Percentiles rank a stretch among this genome's conserved stretches.
phyloP scores from a whole-genome alignment of 78 protist species.

The Speleostelium caveatum region DNA sequence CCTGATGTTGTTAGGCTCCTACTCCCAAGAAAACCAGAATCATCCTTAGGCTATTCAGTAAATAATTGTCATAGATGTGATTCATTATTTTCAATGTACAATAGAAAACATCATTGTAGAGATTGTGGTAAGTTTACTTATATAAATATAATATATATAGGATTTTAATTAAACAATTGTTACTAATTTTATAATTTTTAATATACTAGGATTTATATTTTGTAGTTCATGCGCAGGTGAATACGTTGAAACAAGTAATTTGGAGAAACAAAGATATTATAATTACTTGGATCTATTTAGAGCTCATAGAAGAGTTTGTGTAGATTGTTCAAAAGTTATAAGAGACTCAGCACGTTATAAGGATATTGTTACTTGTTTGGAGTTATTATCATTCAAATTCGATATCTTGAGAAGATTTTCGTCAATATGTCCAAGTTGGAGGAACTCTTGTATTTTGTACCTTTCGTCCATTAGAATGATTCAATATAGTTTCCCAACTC shows the following conservation, averaged over 20 bases:
- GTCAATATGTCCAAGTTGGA: conserved; percentile 16
- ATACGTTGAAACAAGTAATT: neutral
- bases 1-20: conserved; percentile 16
- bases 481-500: conserved; percentile 50
- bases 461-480: conserved; percentile 42
- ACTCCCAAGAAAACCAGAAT: conserved; percentile 18
- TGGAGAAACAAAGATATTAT: conserved; percentile 9
- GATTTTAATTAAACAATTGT: neutral
- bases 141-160: neutral
- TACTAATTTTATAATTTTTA: neutral
- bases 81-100: neutral
- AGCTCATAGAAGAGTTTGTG: conserved; percentile 27
- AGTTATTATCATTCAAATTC: conserved; percentile 38
- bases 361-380: neutral
- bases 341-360: neutral
- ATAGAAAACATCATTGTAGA: conserved; percentile 61
- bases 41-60: neutral
- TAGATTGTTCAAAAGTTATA: neutral
- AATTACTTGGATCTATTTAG: neutral
- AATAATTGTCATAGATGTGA: conserved; percentile 24
- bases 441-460: conserved; percentile 26
- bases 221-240: conserved; percentile 24
- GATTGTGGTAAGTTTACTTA: conserved; percentile 73
- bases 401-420: conserved; percentile 22
- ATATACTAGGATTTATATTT: neutral